Evolutionary conservation across 202 grass and related monocot genomes (phyloP).

Genomic region (Elaeis oleifera): DNA sequence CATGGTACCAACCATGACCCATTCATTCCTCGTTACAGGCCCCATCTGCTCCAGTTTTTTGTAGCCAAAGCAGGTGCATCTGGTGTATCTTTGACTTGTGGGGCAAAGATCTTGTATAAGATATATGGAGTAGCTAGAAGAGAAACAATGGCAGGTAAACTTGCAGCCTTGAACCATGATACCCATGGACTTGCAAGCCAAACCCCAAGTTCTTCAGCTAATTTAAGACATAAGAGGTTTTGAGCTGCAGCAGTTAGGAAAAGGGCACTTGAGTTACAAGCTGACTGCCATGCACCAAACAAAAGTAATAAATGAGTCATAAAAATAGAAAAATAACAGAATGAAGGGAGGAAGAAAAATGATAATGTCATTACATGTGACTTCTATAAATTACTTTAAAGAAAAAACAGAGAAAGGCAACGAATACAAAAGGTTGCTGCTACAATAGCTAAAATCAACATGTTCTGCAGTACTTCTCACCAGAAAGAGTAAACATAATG

Average conservation of each 20-base stretch:
- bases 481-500: no score
- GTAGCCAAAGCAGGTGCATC: conserved; percentile 73
- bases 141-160: conserved; percentile 72
- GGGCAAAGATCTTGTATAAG: conserved; percentile 81
- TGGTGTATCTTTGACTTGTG: conserved; percentile 87
- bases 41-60: conserved; percentile 79
- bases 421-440: no score
- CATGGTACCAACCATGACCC: conserved; percentile 92
- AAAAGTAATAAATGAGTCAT: background rate
- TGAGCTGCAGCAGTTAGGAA: conserved; percentile 95
- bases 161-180: conserved; percentile 80
- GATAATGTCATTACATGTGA: no score
- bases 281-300: conserved; percentile 44
- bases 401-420: no score
- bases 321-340: background rate
- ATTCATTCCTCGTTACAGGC: conserved; percentile 78
- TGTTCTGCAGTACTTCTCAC: no score
- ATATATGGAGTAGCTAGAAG: conserved; percentile 64
- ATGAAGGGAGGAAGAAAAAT: background rate
- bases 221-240: conserved; percentile 88
- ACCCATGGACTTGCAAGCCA: conserved; percentile 75
- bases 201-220: conserved; percentile 92
- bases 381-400: no score
- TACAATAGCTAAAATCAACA: no score
- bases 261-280: conserved; percentile 73